phyloP scores from a whole-genome alignment of 768 basidiomycete genomes.

The Leccinum aurantiacum region DNA sequence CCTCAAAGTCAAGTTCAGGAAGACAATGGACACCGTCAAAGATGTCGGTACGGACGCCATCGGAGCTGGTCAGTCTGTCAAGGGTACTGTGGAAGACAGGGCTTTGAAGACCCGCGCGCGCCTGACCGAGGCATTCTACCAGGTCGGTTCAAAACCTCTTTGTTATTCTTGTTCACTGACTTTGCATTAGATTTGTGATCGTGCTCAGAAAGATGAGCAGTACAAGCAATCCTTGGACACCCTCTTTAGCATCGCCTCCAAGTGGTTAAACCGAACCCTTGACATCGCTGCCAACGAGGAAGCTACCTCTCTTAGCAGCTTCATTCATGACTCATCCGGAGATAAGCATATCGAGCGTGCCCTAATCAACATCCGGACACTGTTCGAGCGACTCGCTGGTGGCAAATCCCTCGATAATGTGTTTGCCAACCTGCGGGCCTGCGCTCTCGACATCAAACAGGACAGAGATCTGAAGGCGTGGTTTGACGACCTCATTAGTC shows the following conservation, averaged over 20 bases:
- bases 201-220: conserved; percentile 58
- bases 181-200: conserved; percentile 53
- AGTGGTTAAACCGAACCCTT: conserved; percentile 53
- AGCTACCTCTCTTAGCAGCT: conserved; percentile 47
- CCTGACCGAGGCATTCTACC: conserved; percentile 51
- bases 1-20: conserved; percentile 67
- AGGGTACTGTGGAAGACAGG: conserved; percentile 43
- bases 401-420: conserved; percentile 52
- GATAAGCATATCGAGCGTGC: conserved; percentile 50
- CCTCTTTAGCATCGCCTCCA: conserved; percentile 54
- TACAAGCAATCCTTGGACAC: conserved; percentile 60
- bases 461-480: conserved; percentile 54
- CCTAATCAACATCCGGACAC: conserved; percentile 38
- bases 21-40: conserved; percentile 66
- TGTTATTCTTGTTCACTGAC: neutral
- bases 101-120: conserved; percentile 41
- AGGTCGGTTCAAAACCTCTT: conserved; percentile 35
- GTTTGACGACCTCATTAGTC: conserved; percentile 54
- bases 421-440: conserved; percentile 40
- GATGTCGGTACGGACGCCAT: conserved; percentile 56
- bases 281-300: conserved; percentile 48
- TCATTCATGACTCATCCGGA: conserved; percentile 52
- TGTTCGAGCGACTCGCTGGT: conserved; percentile 54
- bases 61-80: conserved; percentile 47
- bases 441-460: conserved; percentile 48